Conservation (phyloP, 495 filamentous ascomycete species). For the Xylaria palmicola region DNA sequence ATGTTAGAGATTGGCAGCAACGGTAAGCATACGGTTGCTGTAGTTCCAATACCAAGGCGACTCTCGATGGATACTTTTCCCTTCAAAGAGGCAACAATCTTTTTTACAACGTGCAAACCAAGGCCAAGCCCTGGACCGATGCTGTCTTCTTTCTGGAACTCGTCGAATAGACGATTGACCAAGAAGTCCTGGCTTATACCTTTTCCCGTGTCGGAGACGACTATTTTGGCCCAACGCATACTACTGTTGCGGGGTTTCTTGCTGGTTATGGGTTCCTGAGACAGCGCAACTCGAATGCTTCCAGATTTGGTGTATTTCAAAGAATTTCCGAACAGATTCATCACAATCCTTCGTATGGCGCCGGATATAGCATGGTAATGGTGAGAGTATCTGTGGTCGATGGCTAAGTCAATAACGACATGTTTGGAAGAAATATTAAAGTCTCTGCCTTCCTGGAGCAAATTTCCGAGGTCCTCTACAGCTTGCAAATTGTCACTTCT, state of each 20-base stretch:
- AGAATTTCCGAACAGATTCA: slow-evolving; percentile 79
- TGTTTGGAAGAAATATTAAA: slow-evolving; percentile 10
- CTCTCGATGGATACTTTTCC: slow-evolving; percentile 61
- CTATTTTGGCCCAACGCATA: slow-evolving; percentile 38
- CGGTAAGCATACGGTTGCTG: slow-evolving; percentile 54
- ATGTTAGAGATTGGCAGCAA: slow-evolving; percentile 23
- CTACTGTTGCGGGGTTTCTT: slow-evolving; percentile 25
- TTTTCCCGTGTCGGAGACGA: slow-evolving; percentile 61
- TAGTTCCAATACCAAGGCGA: slow-evolving; percentile 56
- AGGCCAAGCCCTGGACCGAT: slow-evolving; percentile 66
- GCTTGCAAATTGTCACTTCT: slow-evolving; percentile 10
- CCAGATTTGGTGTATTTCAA: slow-evolving; percentile 73
- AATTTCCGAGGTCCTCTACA: background rate
- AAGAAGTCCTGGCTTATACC: slow-evolving; percentile 71
- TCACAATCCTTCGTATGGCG: slow-evolving; percentile 68
- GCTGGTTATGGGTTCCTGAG: slow-evolving; percentile 39
- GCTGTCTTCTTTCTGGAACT: slow-evolving; percentile 67
- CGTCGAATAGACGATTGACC: slow-evolving; percentile 59
- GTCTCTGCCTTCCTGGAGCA: background rate
- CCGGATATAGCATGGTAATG: slow-evolving; percentile 67
- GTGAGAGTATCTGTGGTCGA: slow-evolving; percentile 57
- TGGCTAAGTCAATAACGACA: slow-evolving; percentile 63
- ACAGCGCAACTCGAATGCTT: slow-evolving; percentile 59
- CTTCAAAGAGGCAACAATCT: slow-evolving; percentile 58
- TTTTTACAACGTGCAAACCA: slow-evolving; percentile 65